Conservation (phyloP, 306 rosid species). For the Boehmeria nivea region DNA sequence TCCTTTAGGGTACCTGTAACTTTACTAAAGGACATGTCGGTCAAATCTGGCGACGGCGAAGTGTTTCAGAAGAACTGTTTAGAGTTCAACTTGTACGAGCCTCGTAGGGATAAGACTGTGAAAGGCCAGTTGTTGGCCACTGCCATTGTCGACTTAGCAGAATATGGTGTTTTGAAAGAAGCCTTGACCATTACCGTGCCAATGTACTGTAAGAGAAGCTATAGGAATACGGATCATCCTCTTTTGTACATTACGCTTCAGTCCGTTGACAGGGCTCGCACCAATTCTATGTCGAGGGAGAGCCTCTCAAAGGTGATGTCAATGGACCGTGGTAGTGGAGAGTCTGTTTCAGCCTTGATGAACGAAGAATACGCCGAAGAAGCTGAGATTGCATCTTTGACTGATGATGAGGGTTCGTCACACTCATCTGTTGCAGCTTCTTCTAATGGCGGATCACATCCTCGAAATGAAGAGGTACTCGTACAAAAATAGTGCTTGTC, state of each 20-base stretch:
- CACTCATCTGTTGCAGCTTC: slow-evolving; percentile 61
- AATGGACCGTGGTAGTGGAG: slow-evolving; percentile 45
- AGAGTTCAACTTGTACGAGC: slow-evolving; percentile 77
- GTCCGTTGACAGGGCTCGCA: slow-evolving; percentile 50
- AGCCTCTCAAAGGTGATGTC: slow-evolving; percentile 40
- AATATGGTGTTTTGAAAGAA: slow-evolving; percentile 70
- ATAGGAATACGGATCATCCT: slow-evolving; percentile 70
- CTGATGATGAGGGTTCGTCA: slow-evolving; percentile 94
- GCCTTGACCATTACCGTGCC: slow-evolving; percentile 38
- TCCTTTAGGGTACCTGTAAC: slow-evolving; percentile 71
- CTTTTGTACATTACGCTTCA: slow-evolving; percentile 57
- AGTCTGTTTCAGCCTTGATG: slow-evolving; percentile 57
- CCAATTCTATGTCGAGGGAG: slow-evolving; percentile 39
- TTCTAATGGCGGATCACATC: slow-evolving; percentile 33
- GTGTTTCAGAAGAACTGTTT: slow-evolving; percentile 66
- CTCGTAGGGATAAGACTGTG: slow-evolving; percentile 68
- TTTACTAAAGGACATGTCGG: slow-evolving; percentile 60
- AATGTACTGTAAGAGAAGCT: slow-evolving; percentile 80
- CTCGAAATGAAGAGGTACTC: slow-evolving; percentile 55
- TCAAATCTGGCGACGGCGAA: slow-evolving; percentile 53
- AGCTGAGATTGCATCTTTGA: slow-evolving; percentile 60
- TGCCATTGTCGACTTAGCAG: slow-evolving; percentile 78
- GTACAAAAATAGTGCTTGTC: no score
- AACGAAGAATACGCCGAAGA: slow-evolving; percentile 72
- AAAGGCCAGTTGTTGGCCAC: slow-evolving; percentile 86